Base-by-base conservation (phyloP, 208 protist species). In the Crithidia thermophila region DNA sequence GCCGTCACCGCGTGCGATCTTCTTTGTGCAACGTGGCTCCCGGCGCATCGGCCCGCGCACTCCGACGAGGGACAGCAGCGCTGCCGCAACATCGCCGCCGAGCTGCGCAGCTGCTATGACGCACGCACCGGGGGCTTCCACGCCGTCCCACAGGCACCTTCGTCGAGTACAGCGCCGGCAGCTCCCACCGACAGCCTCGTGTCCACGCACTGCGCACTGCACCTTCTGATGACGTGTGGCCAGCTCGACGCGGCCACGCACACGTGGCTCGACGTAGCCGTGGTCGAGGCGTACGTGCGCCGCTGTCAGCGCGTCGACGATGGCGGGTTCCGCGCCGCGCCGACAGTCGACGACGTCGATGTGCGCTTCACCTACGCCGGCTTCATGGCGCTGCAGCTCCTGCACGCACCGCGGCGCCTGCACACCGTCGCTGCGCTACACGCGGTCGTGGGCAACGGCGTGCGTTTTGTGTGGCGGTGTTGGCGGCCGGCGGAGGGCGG, bases 1-100 rank as follows among this genome's bases (percentile, higher is more conserved):
- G 20, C 40, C 11, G 40, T 50, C 27, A 50, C 56, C 18, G 16
- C 39, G 39, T 62, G 25, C 40, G 39, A 18, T 25, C 21, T 50
- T 20, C 31, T 43, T 5, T 30, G 40, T 49, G 56, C 56, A 42
- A 34, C 40, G n/a, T 21, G 56, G 56, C 56, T 62, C 14, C 56
- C 27, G 27, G 28, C 56, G 43, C 40, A 37, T 23, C 34, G n/a
- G 21, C 21, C 21, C 53, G 43, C 34, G 34, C 33, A 18, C 20
- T 16, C 0, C 33, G 18, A 30, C 20, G 34, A 2, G 33, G 25
- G 18, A 36, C 23, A n/a, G 21, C 20, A 8, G 8, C 31, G 53
- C 18, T 59, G 53, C 20, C n/a, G 20, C 8, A 20, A 28, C 53
- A 33, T 62, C 21, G 31, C 40, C 23, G 56, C 56, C 1, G 56